Evolutionary conservation across 768 basidiomycete species (phyloP).

Genomic region (Termitomyces sp.): DNA sequence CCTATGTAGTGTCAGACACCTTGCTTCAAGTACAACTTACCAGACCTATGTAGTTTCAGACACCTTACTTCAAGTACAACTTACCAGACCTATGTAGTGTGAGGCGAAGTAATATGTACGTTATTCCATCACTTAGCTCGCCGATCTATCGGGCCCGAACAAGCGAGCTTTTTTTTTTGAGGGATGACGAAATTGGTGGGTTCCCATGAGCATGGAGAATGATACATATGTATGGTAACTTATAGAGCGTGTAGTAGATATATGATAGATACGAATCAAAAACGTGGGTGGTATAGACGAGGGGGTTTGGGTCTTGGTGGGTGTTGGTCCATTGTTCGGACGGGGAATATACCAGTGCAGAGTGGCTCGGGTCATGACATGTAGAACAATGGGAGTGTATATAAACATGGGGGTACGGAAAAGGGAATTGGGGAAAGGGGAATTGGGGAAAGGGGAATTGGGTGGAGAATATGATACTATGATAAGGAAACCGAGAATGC

Average conservation of each 20-base stretch:
- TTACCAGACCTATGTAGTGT: not conserved
- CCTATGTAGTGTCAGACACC: too few species aligned
- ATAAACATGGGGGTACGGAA: conserved; percentile 16
- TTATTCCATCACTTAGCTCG: not conserved
- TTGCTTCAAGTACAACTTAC: too few species aligned
- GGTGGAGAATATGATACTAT: conserved; percentile 16
- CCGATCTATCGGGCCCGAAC: conserved; percentile 1
- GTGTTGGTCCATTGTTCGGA: conserved; percentile 1
- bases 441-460: not conserved
- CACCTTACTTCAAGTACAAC: too few species aligned
- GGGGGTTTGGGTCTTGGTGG: conserved; percentile 4
- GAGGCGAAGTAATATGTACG: not conserved
- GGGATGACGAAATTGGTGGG: conserved; percentile 1
- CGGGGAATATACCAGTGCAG: not conserved
- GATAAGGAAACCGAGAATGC: conserved; percentile 14
- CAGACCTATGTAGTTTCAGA: not conserved
- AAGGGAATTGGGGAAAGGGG: too few species aligned
- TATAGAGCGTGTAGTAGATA: conserved; percentile 32
- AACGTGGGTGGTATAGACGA: conserved; percentile 18
- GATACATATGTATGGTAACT: conserved; percentile 28
- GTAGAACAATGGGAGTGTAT: conserved; percentile 9
- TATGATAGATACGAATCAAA: conserved; percentile 34
- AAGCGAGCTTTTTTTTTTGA: not conserved
- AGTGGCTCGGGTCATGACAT: conserved; percentile 11
- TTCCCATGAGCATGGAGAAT: conserved; percentile 18